Conservation (phyloP, 306 rosid genomes). For the Medicago truncatula region MtrunA17r5.0-ANR NC_053044.1:29335001-29335500, state of each 20-base stretch:
- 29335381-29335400: slow-evolving; percentile 92
- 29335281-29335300: slow-evolving; percentile 28
- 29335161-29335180: slow-evolving; percentile 98
- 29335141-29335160: slow-evolving; percentile 95
- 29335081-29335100: slow-evolving; percentile 97
- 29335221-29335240: slow-evolving; percentile 78
- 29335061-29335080: slow-evolving; percentile 97
- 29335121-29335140: slow-evolving; percentile 96
- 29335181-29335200: slow-evolving; percentile 88
- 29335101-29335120: slow-evolving; percentile 96
- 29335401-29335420: slow-evolving; percentile 96
- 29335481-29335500: slow-evolving; percentile 95
- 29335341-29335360: slow-evolving; percentile 88
- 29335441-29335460: slow-evolving; percentile 96
- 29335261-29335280: slow-evolving; percentile 14
- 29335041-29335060: slow-evolving; percentile 95
- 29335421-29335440: slow-evolving; percentile 99
- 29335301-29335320: slow-evolving; percentile 61
- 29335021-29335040: slow-evolving; percentile 95
- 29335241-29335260: slow-evolving; percentile 21
- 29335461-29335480: slow-evolving; percentile 99
- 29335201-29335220: slow-evolving; percentile 89
- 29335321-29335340: slow-evolving; percentile 97
- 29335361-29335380: slow-evolving; percentile 86
- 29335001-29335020: slow-evolving; percentile 98